Base-by-base conservation (phyloP, 108 stramenopile species). In the Craspedostauros australis region DNA sequence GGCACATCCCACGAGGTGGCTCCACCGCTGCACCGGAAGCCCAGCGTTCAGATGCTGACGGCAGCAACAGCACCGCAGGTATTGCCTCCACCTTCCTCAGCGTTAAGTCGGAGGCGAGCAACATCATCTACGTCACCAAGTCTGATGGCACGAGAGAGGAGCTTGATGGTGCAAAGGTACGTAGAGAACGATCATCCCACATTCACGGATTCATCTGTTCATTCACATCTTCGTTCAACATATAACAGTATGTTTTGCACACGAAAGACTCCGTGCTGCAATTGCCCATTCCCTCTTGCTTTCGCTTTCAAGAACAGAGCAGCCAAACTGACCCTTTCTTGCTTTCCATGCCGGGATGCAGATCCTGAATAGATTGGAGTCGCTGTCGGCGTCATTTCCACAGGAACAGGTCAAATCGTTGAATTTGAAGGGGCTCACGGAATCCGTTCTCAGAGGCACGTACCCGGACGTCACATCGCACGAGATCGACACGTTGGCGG, bases 401-500 rank as follows among this genome's bases (percentile, higher is more conserved):
- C 16, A 9, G n/a, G 53, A 54, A 21, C 39, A 54, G 11, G 20
- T 25, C 2, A 5, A 54, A 3, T 40, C 53, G 18, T 19, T 53
- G 11, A 70, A 77, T 33, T 32, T 86, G 11, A 32, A 53, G 29
- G 54, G 57, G 14, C 52, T 92, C 24, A 74, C 81, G 6, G 56
- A 76, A 31, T 71, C 80, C 7, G 80, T 88, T 20, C 38, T 82
- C 2, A 34, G 60, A 11, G 93, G 93, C 31, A 69, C 76, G 20
- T 95, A 94, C 68, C 92, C 89, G 20, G 88, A 89, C 37, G 88
- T 96, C 6, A 86, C 88, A 20, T 91, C 95, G 16, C 30, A 23
- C 22, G 95, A 98, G 70, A 79, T 98, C 46, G 95, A 95, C 62
- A 91, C 82, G 25, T 70, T 98, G n/a, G 94, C 95, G 5, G 89